Percentiles rank a stretch among this genome's conserved stretches.
Conservation (phyloP, 2,329 filamentous ascomycete species). For the Coleophoma crateriformis region DNA sequence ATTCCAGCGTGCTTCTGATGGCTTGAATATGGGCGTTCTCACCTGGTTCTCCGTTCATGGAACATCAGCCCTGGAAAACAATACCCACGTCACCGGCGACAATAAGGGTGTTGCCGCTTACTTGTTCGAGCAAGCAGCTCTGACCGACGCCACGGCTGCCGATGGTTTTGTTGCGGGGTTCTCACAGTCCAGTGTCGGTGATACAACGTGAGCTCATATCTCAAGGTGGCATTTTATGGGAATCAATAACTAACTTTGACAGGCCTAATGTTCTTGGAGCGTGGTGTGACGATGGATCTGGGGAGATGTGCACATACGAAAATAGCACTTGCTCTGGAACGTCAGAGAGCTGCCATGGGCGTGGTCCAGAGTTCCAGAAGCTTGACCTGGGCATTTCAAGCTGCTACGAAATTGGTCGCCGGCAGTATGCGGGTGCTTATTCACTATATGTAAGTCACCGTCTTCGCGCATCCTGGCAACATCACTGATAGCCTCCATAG, state of each 20-base stretch:
- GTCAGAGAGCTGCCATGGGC: conserved; percentile 64
- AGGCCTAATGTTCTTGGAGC: conserved; percentile 76
- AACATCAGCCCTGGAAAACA: conserved; percentile 85
- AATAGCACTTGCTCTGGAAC: conserved; percentile 76
- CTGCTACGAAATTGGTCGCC: conserved; percentile 69
- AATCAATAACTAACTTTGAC: not conserved
- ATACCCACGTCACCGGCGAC: conserved; percentile 79
- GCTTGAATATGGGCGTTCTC: conserved; percentile 71
- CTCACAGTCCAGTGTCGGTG: conserved; percentile 85
- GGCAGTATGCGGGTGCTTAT: conserved; percentile 59
- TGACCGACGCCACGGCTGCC: conserved; percentile 48
- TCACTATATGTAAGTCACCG: conserved; percentile 41
- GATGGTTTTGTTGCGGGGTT: conserved; percentile 82
- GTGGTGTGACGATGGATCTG: conserved; percentile 82
- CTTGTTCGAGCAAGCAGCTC: conserved; percentile 68
- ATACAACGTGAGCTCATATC: conserved; percentile 51
- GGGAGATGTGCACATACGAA: conserved; percentile 63
- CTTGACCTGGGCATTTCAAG: conserved; percentile 68
- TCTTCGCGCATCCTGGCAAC: no score
- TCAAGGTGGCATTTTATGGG: no score
- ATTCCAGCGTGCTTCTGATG: conserved; percentile 68
- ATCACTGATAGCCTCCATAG: conserved; percentile 7
- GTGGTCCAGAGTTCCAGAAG: conserved; percentile 62
- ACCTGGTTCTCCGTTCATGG: conserved; percentile 85
- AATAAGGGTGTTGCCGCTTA: conserved; percentile 92